Base-by-base conservation (phyloP, 1,284 basidiomycete genomes). In the Pseudozyma tsukubaensis region DNA sequence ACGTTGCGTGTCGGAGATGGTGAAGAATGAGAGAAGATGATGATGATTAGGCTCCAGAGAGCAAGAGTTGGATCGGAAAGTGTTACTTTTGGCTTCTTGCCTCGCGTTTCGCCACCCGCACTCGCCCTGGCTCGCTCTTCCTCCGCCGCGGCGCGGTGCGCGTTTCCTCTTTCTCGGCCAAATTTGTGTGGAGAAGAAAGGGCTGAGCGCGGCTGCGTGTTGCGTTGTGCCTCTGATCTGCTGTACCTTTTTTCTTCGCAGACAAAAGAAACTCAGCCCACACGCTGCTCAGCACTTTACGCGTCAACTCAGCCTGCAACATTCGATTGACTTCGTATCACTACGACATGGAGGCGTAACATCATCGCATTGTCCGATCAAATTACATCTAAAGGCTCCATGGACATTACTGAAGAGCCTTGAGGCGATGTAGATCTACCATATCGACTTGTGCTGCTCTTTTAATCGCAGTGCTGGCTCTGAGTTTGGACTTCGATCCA, bases 401-500 rank as follows among this genome's bases (percentile, higher is more conserved):
- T 29, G 24, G 24, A 29, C 6, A 29, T 3, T 29, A 29, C 24
- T 29, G 24, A 3, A 29, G 3, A 29, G 24, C 24, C 24, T 29
- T 29, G 24, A 29, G 24, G 24, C 24, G 24, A 29, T 29, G 24
- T 29, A 29, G 24, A 29, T 29, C 6, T 29, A 29, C 24, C 24
- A 29, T 3, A 6, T 29, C 24, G 24, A 29, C 24, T 6, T 3
- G 6, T 29, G 24, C 3, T 29, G 24, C 6, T 29, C 24, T 29
- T 29, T 29, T 34, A 67, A 8, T 72, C 53, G 59, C 64, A 67
- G 54, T 60, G 51, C 53, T 72, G 70, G 42, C 64, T 67, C 16
- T 63, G 64, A 19, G 52, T 43, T 42, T 72, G 70, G 34, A 63
- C 52, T 50, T 72, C 70, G 37, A 72, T 57, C 70, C 70, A 72